phyloP scores from a whole-genome alignment of 192 early-diverging fungal species.

The Lunasporangiospora selenospora region DNA sequence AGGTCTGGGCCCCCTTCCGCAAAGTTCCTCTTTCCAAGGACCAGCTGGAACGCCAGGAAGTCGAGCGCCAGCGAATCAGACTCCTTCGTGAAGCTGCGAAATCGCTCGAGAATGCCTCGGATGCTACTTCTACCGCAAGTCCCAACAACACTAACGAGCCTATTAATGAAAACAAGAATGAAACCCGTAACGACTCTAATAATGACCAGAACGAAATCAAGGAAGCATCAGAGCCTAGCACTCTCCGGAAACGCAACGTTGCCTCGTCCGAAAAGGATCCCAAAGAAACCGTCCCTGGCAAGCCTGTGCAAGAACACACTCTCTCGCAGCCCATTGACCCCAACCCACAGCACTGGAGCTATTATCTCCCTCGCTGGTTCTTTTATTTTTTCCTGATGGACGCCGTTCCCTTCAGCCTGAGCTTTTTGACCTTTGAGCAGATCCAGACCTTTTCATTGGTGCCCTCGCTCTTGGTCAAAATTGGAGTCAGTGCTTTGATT shows the following conservation, averaged over 20 bases:
- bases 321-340: constrained; percentile 9
- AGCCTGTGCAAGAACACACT: constrained; percentile 26
- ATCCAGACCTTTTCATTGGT: constrained; percentile 22
- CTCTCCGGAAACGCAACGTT: no score
- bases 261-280: no score
- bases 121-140: no score
- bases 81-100: constrained; percentile 14
- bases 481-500: constrained; percentile 16
- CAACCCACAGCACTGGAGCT: constrained; percentile 41
- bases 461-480: background rate
- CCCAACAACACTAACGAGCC: background rate
- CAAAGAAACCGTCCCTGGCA: no score
- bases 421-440: constrained; percentile 29
- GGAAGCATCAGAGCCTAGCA: no score
- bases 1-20: constrained; percentile 44
- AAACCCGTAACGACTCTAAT: background rate
- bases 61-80: constrained; percentile 23
- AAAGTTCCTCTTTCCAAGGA: constrained; percentile 40
- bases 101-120: background rate
- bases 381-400: constrained; percentile 28
- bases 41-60: constrained; percentile 29
- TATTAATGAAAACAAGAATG: background rate
- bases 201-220: background rate
- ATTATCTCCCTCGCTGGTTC: constrained; percentile 39
- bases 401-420: constrained; percentile 19